phyloP scores from a whole-genome alignment of 2,329 filamentous ascomycete species.

The Thelonectria discophora region DNA sequence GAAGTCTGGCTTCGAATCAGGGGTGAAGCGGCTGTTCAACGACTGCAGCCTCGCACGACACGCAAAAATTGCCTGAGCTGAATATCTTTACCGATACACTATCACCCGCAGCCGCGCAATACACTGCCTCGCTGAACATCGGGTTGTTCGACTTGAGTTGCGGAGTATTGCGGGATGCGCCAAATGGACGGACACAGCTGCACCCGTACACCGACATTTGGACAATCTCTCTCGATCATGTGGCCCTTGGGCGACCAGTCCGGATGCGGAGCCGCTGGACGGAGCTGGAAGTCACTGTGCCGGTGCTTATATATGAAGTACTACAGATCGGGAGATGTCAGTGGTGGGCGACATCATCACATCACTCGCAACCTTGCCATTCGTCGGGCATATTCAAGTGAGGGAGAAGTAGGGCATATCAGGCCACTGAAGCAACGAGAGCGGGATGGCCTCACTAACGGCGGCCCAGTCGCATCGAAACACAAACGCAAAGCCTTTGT shows the following conservation, averaged over 20 bases:
- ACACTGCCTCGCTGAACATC: constrained; percentile 14
- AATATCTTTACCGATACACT: neutral
- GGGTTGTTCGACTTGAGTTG: constrained; percentile 22
- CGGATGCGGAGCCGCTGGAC: constrained; percentile 24
- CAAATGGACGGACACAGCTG: constrained; percentile 12
- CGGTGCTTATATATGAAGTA: constrained; percentile 1
- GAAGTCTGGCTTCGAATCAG: constrained; percentile 8
- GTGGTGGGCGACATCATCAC: constrained; percentile 29
- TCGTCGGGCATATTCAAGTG: constrained; percentile 8
- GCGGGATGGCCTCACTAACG: constrained; percentile 4
- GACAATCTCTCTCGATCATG: constrained; percentile 34
- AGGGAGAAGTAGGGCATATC: constrained; percentile 3
- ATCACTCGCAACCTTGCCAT: constrained; percentile 37
- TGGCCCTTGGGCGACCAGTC: constrained; percentile 33
- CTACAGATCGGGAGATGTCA: constrained; percentile 22
- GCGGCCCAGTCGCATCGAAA: constrained; percentile 17
- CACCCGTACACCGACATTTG: constrained; percentile 41
- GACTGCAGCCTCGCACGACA: constrained; percentile 11
- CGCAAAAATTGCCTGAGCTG: neutral
- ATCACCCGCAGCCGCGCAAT: constrained; percentile 11
- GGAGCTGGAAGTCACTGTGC: constrained; percentile 18
- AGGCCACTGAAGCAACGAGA: constrained; percentile 24
- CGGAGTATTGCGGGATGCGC: constrained; percentile 30
- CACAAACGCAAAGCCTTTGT: constrained; percentile 31
- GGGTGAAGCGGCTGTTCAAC: constrained; percentile 4